Evolutionary conservation across 2,329 filamentous ascomycete genomes (phyloP).

Genomic region (Fusarium bulbicola): DNA sequence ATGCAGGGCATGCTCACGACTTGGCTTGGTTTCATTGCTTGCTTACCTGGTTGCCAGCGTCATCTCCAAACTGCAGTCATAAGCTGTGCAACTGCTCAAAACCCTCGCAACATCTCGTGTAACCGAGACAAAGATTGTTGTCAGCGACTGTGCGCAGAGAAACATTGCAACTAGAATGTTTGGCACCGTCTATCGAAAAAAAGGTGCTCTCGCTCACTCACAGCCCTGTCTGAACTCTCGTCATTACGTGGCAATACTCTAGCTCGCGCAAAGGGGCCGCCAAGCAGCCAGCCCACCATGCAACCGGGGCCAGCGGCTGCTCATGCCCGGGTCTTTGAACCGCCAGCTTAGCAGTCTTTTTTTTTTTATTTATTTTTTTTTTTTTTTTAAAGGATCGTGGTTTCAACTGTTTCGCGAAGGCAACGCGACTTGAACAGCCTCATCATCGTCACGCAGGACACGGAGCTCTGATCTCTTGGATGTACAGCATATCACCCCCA

Average conservation of each 20-base stretch:
- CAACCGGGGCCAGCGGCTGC: slow-evolving; percentile 32
- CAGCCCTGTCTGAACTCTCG: slow-evolving; percentile 32
- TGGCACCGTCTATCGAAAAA: background rate
- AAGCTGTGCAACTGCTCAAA: slow-evolving; percentile 24
- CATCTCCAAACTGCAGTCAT: slow-evolving; percentile 34
- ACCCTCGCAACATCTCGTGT: slow-evolving; percentile 17
- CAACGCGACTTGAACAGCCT: slow-evolving; percentile 2
- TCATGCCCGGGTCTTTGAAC: slow-evolving; percentile 28
- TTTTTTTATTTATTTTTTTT: too few relatives aligned
- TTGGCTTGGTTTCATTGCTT: slow-evolving; percentile 9
- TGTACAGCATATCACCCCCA: background rate
- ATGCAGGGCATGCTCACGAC: slow-evolving; percentile 3
- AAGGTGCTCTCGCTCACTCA: slow-evolving; percentile 7
- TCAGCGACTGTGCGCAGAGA: slow-evolving; percentile 3
- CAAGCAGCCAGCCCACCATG: slow-evolving; percentile 36
- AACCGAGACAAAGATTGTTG: slow-evolving; percentile 3
- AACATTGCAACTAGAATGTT: slow-evolving; percentile 8
- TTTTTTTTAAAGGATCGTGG: background rate
- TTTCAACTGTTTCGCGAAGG: background rate
- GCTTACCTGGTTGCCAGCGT: slow-evolving; percentile 30
- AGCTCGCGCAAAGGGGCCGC: slow-evolving; percentile 42
- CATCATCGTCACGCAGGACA: background rate
- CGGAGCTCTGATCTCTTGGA: background rate
- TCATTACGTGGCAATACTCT: slow-evolving; percentile 44
- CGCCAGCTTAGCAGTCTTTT: slow-evolving; percentile 7